Percentiles rank a stretch among this genome's conserved stretches.
These are phyloP conservation scores for Podospora conica DNA, from an alignment of 495 filamentous ascomycete species.

Conservation along the genomic window DNA sequence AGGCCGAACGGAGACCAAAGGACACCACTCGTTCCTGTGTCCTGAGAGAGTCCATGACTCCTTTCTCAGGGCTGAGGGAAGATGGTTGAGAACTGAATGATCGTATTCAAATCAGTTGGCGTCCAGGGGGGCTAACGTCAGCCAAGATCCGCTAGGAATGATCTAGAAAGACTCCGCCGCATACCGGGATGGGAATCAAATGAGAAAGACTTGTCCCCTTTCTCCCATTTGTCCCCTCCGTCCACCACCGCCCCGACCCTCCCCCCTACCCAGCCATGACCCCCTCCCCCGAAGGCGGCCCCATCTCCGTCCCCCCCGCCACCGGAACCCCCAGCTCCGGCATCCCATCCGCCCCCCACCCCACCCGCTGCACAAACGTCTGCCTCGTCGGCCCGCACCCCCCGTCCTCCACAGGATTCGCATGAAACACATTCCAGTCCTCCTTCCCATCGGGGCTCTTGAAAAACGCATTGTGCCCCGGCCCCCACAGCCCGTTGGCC, in stretches of 20 bases:
- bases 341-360: constrained; percentile 36
- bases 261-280: neutral
- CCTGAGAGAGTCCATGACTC: too few relatives aligned
- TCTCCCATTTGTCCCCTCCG: too few relatives aligned
- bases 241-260: too few relatives aligned
- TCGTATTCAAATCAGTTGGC: too few relatives aligned
- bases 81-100: too few relatives aligned
- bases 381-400: constrained; percentile 44
- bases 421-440: constrained; percentile 50
- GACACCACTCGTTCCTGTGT: too few relatives aligned
- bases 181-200: too few relatives aligned
- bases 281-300: constrained; percentile 15
- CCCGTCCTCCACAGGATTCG: constrained; percentile 35
- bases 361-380: constrained; percentile 39
- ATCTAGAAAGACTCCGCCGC: too few relatives aligned
- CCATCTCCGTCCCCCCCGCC: constrained; percentile 25
- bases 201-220: too few relatives aligned
- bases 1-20: neutral
- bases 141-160: too few relatives aligned
- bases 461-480: constrained; percentile 39
- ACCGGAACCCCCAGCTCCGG: constrained; percentile 37
- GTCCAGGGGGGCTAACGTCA: too few relatives aligned
- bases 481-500: constrained; percentile 47
- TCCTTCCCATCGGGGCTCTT: constrained; percentile 41
- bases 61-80: too few relatives aligned